These are phyloP conservation scores for Ophidiomyces ophidiicola DNA, from an alignment of 2,329 filamentous ascomycete species.

Conservation along the genomic window DNA sequence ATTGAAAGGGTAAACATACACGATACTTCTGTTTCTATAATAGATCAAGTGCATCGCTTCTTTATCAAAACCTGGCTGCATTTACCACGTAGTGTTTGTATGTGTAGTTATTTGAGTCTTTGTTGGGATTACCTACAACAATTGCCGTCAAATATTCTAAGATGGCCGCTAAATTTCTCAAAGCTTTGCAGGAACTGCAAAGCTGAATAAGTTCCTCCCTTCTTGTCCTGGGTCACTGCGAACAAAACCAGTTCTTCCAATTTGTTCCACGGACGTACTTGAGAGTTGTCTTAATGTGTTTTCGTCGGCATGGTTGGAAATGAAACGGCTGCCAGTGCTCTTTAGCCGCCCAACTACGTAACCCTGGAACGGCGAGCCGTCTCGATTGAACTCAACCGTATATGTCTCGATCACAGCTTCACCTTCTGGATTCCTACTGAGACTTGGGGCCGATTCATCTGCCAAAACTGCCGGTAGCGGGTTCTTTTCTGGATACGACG, in stretches of 20 bases:
- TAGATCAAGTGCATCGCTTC: too few relatives aligned
- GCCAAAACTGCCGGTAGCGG: constrained; percentile 35
- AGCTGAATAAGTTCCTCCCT: constrained; percentile 11
- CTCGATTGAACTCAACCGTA: constrained; percentile 45
- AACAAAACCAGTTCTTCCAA: constrained; percentile 41
- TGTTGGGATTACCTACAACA: too few relatives aligned
- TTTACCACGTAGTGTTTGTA: too few relatives aligned
- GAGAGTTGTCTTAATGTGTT: constrained; percentile 37
- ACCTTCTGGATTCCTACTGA: constrained; percentile 38
- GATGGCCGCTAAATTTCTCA: too few relatives aligned
- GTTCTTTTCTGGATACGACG: constrained; percentile 38
- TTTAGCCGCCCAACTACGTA: constrained; percentile 44
- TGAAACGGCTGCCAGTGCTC: constrained; percentile 38
- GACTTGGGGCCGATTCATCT: constrained; percentile 30
- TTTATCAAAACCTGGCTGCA: too few relatives aligned
- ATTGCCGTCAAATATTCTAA: too few relatives aligned
- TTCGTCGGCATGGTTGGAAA: constrained; percentile 46
- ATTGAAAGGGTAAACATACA: too few relatives aligned
- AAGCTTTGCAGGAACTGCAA: constrained; percentile 7
- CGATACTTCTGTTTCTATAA: too few relatives aligned
- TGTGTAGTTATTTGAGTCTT: too few relatives aligned
- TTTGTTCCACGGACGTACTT: constrained; percentile 34
- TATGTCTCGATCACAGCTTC: constrained; percentile 49
- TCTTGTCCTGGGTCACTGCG: constrained; percentile 2
- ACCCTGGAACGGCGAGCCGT: constrained; percentile 38